Evolutionary conservation across 352 stramenopile species (phyloP).

Genomic region (Globisporangium rhizosaccharum): DNA sequence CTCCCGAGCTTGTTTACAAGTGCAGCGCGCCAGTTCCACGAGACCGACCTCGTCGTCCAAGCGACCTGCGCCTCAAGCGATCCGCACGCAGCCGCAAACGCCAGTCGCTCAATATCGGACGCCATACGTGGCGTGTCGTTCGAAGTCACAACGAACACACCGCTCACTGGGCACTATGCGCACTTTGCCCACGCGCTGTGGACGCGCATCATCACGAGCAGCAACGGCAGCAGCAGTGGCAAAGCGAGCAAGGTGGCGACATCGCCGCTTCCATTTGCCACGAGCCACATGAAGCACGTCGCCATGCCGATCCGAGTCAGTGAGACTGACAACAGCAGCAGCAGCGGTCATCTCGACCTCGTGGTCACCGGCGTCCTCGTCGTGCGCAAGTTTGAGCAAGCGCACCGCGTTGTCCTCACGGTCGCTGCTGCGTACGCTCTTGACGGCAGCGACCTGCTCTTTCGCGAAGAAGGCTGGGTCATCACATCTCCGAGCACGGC

Average conservation of each 20-base stretch:
- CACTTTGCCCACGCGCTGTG: not conserved
- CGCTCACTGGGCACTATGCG: not conserved
- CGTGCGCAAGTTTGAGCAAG: slow-evolving; percentile 7
- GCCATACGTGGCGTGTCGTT: not conserved
- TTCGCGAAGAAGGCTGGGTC: slow-evolving; percentile 4
- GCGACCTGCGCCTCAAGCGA: not conserved
- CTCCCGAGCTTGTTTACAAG: not conserved
- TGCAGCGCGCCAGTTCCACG: not conserved
- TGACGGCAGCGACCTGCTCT: not conserved
- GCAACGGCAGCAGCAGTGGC: too few relatives aligned
- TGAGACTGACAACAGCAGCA: not conserved
- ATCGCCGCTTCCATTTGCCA: too few relatives aligned
- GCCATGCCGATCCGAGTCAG: not conserved
- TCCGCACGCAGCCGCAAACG: not conserved
- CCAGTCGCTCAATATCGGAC: slow-evolving; percentile 2
- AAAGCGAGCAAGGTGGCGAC: not conserved
- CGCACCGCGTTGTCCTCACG: not conserved
- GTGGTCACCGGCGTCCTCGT: not conserved
- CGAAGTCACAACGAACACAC: slow-evolving; percentile 10
- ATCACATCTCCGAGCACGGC: slow-evolving; percentile 1
- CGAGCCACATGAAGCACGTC: not conserved
- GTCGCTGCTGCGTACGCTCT: not conserved
- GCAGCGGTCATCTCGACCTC: not conserved
- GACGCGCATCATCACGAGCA: not conserved
- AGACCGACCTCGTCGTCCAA: not conserved